Percentiles rank a stretch among this genome's conserved stretches.
These are phyloP conservation scores for Solanum tacnaense DNA, from an alignment of 257 asterid genomes.

Conservation along the genomic window DNA sequence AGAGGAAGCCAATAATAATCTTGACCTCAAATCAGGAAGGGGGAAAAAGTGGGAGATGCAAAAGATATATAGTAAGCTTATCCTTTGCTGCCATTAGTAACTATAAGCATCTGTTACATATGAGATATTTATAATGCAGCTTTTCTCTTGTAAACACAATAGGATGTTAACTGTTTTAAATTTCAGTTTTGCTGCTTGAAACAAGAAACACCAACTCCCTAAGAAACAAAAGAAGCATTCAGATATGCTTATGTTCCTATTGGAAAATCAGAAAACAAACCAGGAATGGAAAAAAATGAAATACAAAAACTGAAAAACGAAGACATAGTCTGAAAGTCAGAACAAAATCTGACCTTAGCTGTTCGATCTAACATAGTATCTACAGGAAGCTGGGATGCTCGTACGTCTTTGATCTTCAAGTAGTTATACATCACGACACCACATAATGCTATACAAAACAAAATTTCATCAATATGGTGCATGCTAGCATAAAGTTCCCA, in stretches of 20 bases:
- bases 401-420: constrained; percentile 51
- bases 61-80: not conserved
- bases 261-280: not conserved
- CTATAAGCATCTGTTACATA: not conserved
- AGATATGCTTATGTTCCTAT: not conserved
- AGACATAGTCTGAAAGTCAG: not conserved
- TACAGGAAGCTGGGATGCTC: constrained; percentile 35
- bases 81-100: not conserved
- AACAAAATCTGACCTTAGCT: constrained; percentile 28
- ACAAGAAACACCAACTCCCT: not conserved
- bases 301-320: not conserved
- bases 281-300: not conserved
- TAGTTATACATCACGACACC: constrained; percentile 77
- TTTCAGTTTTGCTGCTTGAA: not conserved
- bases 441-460: constrained; percentile 58
- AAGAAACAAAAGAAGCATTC: not conserved
- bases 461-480: not conserved
- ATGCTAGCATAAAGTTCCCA: not conserved
- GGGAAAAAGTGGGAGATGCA: not conserved
- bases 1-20: not conserved
- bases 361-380: constrained; percentile 43
- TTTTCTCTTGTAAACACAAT: not conserved
- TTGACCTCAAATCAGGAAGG: not conserved
- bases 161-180: not conserved
- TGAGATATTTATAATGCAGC: not conserved